phyloP scores from a whole-genome alignment of 2,329 filamentous ascomycete species.

The Alternaria gaisen region DNA sequence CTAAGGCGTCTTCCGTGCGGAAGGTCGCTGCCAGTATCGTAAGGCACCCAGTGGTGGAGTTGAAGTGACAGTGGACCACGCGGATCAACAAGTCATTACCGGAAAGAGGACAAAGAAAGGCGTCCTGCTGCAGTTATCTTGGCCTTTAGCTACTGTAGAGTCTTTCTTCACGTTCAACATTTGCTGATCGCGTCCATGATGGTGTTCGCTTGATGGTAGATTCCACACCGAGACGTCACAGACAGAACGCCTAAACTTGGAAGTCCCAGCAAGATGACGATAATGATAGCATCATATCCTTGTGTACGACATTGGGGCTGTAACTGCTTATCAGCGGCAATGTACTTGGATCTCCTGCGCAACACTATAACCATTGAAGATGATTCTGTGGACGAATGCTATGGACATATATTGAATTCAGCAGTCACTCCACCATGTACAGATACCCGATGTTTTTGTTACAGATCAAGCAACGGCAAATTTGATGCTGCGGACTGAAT shows the following conservation, averaged over 20 bases:
- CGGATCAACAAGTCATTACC: not conserved
- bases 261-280: not conserved
- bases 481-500: not conserved
- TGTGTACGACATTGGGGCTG: not conserved
- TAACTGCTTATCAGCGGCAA: not conserved
- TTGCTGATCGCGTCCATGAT: not conserved
- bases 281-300: not conserved
- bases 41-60: not conserved
- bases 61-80: not conserved
- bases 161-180: not conserved
- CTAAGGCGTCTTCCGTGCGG: not conserved
- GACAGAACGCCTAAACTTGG: not conserved
- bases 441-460: rapidly evolving
- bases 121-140: no score
- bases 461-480: not conserved
- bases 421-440: not conserved
- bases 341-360: not conserved
- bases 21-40: not conserved
- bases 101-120: not conserved
- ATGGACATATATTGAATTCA: not conserved
- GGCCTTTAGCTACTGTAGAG: no score
- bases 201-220: not conserved
- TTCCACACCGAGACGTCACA: not conserved
- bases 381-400: not conserved
- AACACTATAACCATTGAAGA: not conserved